phyloP scores from a whole-genome alignment of 1,284 basidiomycete genomes.

The Cystobasidiaceae sp. region DNA sequence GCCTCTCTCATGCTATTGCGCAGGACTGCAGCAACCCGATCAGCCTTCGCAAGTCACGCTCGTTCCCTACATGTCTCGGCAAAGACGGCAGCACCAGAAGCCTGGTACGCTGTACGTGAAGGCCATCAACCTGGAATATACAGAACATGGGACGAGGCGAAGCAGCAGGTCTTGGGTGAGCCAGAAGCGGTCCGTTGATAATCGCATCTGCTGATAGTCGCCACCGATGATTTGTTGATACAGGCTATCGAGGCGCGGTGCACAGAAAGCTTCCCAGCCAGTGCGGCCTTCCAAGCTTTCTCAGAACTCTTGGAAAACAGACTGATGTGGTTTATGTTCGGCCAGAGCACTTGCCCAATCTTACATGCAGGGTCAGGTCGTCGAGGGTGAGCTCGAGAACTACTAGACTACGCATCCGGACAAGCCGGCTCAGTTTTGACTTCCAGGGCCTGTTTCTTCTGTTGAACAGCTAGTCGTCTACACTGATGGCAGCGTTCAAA shows the following conservation, averaged over 20 bases:
- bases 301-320: background rate
- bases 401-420: background rate
- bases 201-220: too few species aligned
- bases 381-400: background rate
- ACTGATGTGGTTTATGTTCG: background rate
- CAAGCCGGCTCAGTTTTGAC: background rate
- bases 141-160: slow-evolving; percentile 4
- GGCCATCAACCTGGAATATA: slow-evolving; percentile 2
- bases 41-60: too few species aligned
- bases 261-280: too few species aligned
- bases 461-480: background rate
- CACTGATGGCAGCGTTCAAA: slow-evolving; percentile 1
- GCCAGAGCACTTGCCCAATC: background rate
- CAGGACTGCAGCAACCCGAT: too few species aligned
- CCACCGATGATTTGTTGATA: too few species aligned
- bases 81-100: background rate
- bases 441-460: background rate
- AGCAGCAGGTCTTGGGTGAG: slow-evolving; percentile 1
- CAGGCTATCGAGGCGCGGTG: too few species aligned
- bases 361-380: background rate
- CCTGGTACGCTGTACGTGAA: slow-evolving; percentile 3
- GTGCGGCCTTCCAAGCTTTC: background rate
- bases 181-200: too few species aligned
- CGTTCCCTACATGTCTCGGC: background rate
- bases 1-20: too few species aligned